These are phyloP conservation scores for Tuber melanosporum DNA, from an alignment of 495 filamentous ascomycete genomes.

Conservation along the genomic window DNA sequence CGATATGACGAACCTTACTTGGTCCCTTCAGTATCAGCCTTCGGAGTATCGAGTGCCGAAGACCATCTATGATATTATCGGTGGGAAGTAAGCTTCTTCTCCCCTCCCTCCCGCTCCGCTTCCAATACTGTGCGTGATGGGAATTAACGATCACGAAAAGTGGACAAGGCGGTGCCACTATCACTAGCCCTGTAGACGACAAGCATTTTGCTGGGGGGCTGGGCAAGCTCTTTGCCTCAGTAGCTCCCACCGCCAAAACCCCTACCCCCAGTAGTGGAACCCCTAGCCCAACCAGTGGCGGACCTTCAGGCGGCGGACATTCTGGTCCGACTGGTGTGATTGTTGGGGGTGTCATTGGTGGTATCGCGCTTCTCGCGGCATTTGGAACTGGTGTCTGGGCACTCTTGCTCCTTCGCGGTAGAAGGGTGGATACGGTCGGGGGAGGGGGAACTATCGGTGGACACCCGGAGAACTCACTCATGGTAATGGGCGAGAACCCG, in stretches of 20 bases:
- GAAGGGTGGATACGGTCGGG: not conserved
- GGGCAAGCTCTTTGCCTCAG: conserved; percentile 8
- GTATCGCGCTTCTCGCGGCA: conserved; percentile 19
- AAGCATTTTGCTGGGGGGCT: conserved; percentile 8
- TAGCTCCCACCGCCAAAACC: not conserved
- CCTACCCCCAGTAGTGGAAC: too few relatives aligned
- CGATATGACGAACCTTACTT: not conserved
- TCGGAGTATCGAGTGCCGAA: conserved; percentile 17
- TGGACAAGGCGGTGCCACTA: conserved; percentile 11
- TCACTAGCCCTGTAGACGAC: not conserved
- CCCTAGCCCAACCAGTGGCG: not conserved
- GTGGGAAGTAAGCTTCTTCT: conserved; percentile 20
- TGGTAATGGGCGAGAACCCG: not conserved
- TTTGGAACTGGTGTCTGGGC: conserved; percentile 12
- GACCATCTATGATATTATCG: conserved; percentile 11
- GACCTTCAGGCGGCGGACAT: not conserved
- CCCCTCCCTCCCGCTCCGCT: not conserved
- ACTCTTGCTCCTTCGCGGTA: conserved; percentile 12
- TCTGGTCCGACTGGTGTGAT: conserved; percentile 30
- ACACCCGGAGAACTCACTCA: not conserved
- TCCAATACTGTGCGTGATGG: not conserved
- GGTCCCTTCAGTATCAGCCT: not conserved
- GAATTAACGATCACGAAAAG: conserved; percentile 14
- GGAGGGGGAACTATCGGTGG: not conserved
- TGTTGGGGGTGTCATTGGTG: conserved; percentile 38